Percentiles rank a stretch among this genome's conserved stretches.
Conservation (phyloP, 2,329 filamentous ascomycete species). For the Mycocentrospora acerina region DNA sequence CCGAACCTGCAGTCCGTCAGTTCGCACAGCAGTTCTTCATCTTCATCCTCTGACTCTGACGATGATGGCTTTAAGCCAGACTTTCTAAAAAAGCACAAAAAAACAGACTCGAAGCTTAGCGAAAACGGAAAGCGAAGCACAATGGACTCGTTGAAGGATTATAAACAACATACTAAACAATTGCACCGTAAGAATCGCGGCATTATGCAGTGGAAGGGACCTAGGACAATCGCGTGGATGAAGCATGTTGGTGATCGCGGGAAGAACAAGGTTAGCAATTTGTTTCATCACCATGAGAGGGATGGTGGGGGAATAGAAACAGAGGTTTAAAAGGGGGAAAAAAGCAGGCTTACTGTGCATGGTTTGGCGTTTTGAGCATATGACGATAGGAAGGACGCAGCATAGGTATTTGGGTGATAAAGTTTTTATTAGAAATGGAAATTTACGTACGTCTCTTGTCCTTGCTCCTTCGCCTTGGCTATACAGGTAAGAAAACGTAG, state of each 20-base stretch:
- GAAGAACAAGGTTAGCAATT: conserved; percentile 45
- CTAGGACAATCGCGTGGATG: conserved; percentile 58
- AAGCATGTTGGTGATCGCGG: conserved; percentile 60
- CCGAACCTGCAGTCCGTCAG: conserved; percentile 8
- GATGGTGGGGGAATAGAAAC: conserved; percentile 63
- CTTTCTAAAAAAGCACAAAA: conserved; percentile 26
- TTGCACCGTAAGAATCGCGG: conserved; percentile 60
- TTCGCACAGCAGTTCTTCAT: conserved; percentile 39
- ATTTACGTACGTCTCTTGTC: too few relatives aligned
- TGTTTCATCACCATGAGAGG: conserved; percentile 61
- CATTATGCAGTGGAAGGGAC: conserved; percentile 71
- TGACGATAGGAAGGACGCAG: too few relatives aligned
- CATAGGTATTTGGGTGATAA: too few relatives aligned
- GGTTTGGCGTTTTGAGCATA: too few relatives aligned
- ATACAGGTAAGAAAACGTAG: too few relatives aligned
- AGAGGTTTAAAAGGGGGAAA: conserved; percentile 57
- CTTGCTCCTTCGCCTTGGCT: too few relatives aligned
- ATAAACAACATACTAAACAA: conserved; percentile 31
- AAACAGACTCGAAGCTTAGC: conserved; percentile 24
- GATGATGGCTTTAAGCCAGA: conserved; percentile 22
- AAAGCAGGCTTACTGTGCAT: too few relatives aligned
- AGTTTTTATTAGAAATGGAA: too few relatives aligned
- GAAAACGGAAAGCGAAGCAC: conserved; percentile 48
- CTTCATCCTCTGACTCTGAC: conserved; percentile 23
- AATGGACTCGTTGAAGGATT: conserved; percentile 59